phyloP scores from a whole-genome alignment of 805 yeast species.

The Phaffomyces thermotolerans region DNA sequence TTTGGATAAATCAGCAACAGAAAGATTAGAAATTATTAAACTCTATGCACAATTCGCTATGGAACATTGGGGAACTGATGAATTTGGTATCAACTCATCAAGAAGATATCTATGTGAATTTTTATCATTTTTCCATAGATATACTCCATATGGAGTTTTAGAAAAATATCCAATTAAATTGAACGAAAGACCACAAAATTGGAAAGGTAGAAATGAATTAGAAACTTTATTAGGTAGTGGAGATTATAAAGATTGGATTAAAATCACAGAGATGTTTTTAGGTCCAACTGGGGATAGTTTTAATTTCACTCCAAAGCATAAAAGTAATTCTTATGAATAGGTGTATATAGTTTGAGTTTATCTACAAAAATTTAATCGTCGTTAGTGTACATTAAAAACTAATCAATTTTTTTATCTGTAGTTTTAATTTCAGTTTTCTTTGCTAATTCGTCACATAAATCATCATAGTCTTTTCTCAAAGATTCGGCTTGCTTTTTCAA shows the following conservation, averaged over 20 bases:
- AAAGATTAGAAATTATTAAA: constrained; percentile 70
- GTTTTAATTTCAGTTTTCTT: too few species aligned
- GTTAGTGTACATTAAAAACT: neutral
- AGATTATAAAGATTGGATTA: constrained; percentile 92
- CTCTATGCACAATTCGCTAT: constrained; percentile 73
- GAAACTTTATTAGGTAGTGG: constrained; percentile 83
- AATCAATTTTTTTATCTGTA: too few species aligned
- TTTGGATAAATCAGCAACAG: constrained; percentile 84
- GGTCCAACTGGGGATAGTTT: constrained; percentile 78
- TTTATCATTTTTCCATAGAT: constrained; percentile 87
- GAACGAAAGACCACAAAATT: constrained; percentile 89
- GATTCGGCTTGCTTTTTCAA: constrained; percentile 69
- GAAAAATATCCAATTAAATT: constrained; percentile 83
- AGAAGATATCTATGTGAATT: constrained; percentile 93
- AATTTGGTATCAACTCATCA: constrained; percentile 81
- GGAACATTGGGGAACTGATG: constrained; percentile 98
- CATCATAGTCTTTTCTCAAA: constrained; percentile 58
- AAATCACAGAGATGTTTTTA: constrained; percentile 87
- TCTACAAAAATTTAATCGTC: too few species aligned
- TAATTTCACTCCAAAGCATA: constrained; percentile 87
- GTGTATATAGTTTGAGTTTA: neutral
- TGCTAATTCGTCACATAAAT: constrained; percentile 15
- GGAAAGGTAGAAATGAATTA: constrained; percentile 88
- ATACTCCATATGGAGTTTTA: constrained; percentile 88
- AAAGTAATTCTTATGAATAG: constrained; percentile 64